Evolutionary conservation across 2,329 filamentous ascomycete genomes (phyloP).

Genomic region (Aspergillus udagawae): DNA sequence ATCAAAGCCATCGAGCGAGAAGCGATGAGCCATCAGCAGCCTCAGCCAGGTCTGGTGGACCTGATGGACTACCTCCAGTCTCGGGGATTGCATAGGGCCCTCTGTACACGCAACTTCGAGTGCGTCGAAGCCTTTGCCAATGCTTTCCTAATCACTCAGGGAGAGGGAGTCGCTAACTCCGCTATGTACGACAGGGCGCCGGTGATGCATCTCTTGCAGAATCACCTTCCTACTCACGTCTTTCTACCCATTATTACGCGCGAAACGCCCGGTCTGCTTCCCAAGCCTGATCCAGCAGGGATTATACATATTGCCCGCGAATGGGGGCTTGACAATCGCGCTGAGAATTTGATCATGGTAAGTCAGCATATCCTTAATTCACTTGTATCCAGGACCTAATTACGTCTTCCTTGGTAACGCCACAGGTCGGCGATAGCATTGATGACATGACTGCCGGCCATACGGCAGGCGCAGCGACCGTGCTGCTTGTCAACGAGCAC

Average conservation of each 20-base stretch:
- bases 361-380: constrained; percentile 1
- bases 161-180: not conserved
- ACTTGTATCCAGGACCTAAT: not conserved
- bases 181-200: constrained; percentile 28
- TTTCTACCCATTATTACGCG: constrained; percentile 81
- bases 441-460: constrained; percentile 91
- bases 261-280: constrained; percentile 61
- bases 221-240: constrained; percentile 63
- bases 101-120: constrained; percentile 95
- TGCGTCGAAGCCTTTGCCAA: constrained; percentile 25
- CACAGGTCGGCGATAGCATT: constrained; percentile 66
- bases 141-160: not conserved
- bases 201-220: constrained; percentile 52
- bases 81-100: constrained; percentile 66
- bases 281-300: constrained; percentile 84
- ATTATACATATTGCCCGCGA: constrained; percentile 77
- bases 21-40: constrained; percentile 74
- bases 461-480: constrained; percentile 79
- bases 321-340: constrained; percentile 62
- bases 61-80: constrained; percentile 80
- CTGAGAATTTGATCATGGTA: constrained; percentile 39
- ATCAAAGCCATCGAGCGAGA: constrained; percentile 75
- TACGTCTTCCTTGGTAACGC: not conserved
- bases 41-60: constrained; percentile 72
- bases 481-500: constrained; percentile 81